Percentiles rank a stretch among this genome's conserved stretches.
Evolutionary conservation across 2,329 filamentous ascomycete species (phyloP).

Genomic region (Cladosporium sphaerospermum): DNA sequence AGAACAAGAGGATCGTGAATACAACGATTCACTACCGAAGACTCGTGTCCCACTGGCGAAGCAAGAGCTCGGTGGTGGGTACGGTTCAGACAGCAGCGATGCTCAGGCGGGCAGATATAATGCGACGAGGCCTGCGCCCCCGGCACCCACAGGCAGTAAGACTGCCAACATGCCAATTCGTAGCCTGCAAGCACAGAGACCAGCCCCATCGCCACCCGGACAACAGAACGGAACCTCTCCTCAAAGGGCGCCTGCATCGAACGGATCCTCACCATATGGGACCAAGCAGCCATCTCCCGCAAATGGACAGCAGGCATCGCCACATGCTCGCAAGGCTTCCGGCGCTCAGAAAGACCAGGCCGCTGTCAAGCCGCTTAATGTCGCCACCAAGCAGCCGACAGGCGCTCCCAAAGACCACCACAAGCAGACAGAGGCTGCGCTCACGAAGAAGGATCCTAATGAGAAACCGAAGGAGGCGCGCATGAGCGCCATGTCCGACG

Average conservation of each 20-base stretch:
- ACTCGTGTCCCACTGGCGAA: conserved; percentile 74
- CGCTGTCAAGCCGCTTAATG: conserved; percentile 48
- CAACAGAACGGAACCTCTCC: conserved; percentile 22
- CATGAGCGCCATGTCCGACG: conserved; percentile 98
- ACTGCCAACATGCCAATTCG: conserved; percentile 32
- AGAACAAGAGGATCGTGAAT: conserved; percentile 65
- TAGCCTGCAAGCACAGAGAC: conserved; percentile 62
- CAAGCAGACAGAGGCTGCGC: conserved; percentile 82
- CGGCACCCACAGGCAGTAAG: conserved; percentile 27
- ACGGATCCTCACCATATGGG: conserved; percentile 25
- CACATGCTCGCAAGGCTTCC: conserved; percentile 26
- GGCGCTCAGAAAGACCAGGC: conserved; percentile 22
- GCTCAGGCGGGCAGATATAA: conserved; percentile 64
- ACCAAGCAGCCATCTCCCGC: conserved; percentile 21
- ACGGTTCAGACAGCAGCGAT: conserved; percentile 43
- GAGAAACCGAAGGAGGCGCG: conserved; percentile 78
- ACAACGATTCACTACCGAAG: conserved; percentile 84
- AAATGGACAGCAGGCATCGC: conserved; percentile 23
- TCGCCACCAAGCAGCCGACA: conserved; percentile 42
- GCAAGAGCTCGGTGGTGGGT: conserved; percentile 73
- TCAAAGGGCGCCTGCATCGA: conserved; percentile 21
- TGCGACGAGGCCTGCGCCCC: conserved; percentile 72
- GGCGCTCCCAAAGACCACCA: conserved; percentile 48
- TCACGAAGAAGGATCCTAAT: conserved; percentile 70
- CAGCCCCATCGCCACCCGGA: conserved; percentile 28